Base-by-base conservation (phyloP, 2,329 filamentous ascomycete species). In the Aspergillus sojae region DNA sequence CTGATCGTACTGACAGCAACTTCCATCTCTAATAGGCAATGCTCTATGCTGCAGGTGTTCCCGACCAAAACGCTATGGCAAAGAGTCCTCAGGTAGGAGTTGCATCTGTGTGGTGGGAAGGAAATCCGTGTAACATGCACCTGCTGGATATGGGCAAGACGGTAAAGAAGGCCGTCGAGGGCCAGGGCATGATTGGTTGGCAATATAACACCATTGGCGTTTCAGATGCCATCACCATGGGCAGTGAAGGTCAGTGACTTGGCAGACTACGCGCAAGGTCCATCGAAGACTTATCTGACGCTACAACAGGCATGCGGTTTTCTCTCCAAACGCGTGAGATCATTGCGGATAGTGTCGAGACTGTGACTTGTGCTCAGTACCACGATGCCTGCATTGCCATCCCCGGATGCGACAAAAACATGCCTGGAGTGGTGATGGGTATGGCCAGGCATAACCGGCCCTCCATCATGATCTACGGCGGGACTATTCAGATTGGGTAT, bases 331-430 rank as follows among this genome's bases (percentile, higher is more conserved):
- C 91, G 1, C 87, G 94, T 64, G 94, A 98, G 74, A 89, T 97
- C 68, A 97, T 98, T 69, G 94, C 94, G 67, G 94, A 98, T 80
- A 94, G 90, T 70, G 93, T 97, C 73, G 94, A 98, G 81, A 94
- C 92, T 1, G 91, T 97, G 45, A 97, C 93, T 1, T 94, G 91
- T 76, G 94, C 92, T 5, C 94, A 97, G 76, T 91, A 91, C 70
- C 93, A 97, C 78, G 94, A 97, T 76, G 94, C 93, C 63, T 96
- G 94, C 77, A 94, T 97, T 76, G 89, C 92, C 34, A 94, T 97
- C 70, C 93, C 94, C 0, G 94, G 94, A 12, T 97, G 94, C 77
- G 94, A 97, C 82, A 97, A 97, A 86, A 97, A 97, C 78, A 97
- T 97, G 94, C 94, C 94, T 0, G 94, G 94, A 67, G 90, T 92